Evolutionary conservation across 116 monocot genomes (phyloP).

Genomic region (Phalaenopsis hybrid): DNA sequence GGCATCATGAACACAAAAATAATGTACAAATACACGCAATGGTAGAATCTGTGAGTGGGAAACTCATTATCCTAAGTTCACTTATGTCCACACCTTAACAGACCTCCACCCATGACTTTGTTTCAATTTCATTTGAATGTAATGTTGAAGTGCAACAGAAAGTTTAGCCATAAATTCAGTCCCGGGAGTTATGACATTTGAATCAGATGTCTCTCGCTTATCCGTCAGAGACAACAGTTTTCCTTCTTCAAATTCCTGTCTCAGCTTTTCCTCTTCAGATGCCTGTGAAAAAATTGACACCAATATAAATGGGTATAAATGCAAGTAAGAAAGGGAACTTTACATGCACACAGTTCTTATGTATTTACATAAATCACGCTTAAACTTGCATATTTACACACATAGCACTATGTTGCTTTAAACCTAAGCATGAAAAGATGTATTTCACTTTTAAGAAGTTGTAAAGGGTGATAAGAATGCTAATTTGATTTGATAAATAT

Average conservation of each 20-base stretch:
- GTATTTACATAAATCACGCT: too few species aligned
- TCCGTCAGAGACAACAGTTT: slow-evolving; percentile 38
- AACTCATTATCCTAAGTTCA: slow-evolving; percentile 25
- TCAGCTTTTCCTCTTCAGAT: slow-evolving; percentile 70
- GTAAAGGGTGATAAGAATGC: too few species aligned
- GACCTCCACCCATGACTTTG: slow-evolving; percentile 57
- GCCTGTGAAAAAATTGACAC: slow-evolving; percentile 33
- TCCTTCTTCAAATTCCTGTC: slow-evolving; percentile 58
- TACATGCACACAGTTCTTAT: too few species aligned
- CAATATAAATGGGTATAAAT: not conserved
- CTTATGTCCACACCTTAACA: slow-evolving; percentile 57
- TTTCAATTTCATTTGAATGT: slow-evolving; percentile 69
- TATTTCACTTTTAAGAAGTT: too few species aligned
- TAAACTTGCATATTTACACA: too few species aligned
- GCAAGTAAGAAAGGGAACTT: too few species aligned
- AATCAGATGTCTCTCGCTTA: slow-evolving; percentile 57
- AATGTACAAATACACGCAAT: slow-evolving; percentile 51
- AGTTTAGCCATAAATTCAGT: slow-evolving; percentile 81
- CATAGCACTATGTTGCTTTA: too few species aligned
- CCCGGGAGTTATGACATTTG: slow-evolving; percentile 98
- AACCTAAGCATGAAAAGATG: too few species aligned
- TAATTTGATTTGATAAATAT: too few species aligned
- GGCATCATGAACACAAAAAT: slow-evolving; percentile 60
- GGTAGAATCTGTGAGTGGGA: slow-evolving; percentile 33
- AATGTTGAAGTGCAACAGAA: slow-evolving; percentile 85